phyloP scores from a whole-genome alignment of 345 rosid genomes.

The Populus simonii region DNA sequence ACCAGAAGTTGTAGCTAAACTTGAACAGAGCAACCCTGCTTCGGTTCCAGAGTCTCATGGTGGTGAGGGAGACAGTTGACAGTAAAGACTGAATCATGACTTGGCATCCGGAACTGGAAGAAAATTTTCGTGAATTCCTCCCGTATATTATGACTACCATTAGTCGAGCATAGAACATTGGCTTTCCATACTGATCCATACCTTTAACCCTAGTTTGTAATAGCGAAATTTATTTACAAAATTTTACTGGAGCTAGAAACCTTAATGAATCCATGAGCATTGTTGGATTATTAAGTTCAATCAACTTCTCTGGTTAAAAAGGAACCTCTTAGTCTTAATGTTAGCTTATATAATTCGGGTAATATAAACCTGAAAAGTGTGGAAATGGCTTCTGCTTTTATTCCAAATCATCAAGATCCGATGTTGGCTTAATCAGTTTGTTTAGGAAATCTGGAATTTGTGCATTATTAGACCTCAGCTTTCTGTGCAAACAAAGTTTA shows the following conservation, averaged over 20 bases:
- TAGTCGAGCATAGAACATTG: conserved; percentile 10
- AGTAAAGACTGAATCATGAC: background rate
- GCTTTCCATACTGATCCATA: conserved; percentile 23
- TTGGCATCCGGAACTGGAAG: conserved; percentile 1
- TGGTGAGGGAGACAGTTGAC: conserved; percentile 40
- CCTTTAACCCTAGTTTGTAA: conserved; percentile 18
- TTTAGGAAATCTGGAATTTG: background rate
- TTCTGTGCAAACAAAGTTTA: background rate
- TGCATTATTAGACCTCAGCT: background rate
- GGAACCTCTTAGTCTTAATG: background rate
- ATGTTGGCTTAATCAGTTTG: background rate
- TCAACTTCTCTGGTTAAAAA: background rate
- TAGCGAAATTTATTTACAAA: background rate
- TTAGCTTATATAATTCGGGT: background rate
- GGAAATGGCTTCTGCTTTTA: no score
- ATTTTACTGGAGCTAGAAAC: background rate
- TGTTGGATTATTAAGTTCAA: background rate
- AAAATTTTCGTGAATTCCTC: conserved; percentile 7
- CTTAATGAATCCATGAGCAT: background rate
- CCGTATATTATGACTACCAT: conserved; percentile 9
- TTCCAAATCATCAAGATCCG: background rate
- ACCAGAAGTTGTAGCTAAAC: conserved; percentile 66
- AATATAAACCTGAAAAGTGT: background rate
- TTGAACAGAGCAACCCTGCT: conserved; percentile 44
- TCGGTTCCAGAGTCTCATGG: conserved; percentile 27